Conservation (phyloP, 2,329 filamentous ascomycete species). For the Fusarium phyllophilum region DNA sequence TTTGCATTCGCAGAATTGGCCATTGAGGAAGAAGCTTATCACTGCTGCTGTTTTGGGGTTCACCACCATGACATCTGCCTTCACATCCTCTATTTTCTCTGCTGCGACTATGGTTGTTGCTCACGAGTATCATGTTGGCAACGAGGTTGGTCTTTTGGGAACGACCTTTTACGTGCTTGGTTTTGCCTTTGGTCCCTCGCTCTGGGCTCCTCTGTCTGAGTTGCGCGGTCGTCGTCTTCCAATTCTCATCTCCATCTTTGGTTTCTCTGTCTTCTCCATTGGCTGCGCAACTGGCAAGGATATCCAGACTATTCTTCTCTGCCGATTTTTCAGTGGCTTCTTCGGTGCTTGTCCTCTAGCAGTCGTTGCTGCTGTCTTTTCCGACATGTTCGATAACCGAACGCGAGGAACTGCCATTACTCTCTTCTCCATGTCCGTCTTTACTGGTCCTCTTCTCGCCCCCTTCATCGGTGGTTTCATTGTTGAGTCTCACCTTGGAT, state of each 20-base stretch:
- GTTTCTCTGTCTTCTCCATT: conserved; percentile 75
- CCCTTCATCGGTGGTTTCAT: conserved; percentile 78
- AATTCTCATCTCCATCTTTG: conserved; percentile 70
- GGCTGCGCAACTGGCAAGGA: conserved; percentile 73
- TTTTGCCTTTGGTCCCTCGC: conserved; percentile 75
- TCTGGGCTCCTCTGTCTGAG: conserved; percentile 80
- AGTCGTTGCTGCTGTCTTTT: conserved; percentile 76
- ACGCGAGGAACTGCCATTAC: conserved; percentile 63
- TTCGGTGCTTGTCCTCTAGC: conserved; percentile 76
- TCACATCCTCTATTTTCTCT: conserved; percentile 81
- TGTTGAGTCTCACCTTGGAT: conserved; percentile 69
- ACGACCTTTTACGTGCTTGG: conserved; percentile 77
- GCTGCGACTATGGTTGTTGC: conserved; percentile 69
- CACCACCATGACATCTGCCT: conserved; percentile 76
- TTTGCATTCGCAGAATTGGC: conserved; percentile 89
- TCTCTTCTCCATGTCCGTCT: conserved; percentile 62
- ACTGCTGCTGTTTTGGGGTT: conserved; percentile 77
- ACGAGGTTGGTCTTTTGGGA: conserved; percentile 71
- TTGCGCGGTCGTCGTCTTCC: conserved; percentile 73
- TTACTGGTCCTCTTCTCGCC: conserved; percentile 73
- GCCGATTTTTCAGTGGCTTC: conserved; percentile 78
- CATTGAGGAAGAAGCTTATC: conserved; percentile 77
- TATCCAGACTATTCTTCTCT: conserved; percentile 75
- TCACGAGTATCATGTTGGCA: conserved; percentile 66
- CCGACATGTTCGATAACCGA: conserved; percentile 75